Evolutionary conservation across 306 rosid genomes (phyloP), one percentile per base, ranked within the genome.

Genomic region (Corylus americana): DNA sequence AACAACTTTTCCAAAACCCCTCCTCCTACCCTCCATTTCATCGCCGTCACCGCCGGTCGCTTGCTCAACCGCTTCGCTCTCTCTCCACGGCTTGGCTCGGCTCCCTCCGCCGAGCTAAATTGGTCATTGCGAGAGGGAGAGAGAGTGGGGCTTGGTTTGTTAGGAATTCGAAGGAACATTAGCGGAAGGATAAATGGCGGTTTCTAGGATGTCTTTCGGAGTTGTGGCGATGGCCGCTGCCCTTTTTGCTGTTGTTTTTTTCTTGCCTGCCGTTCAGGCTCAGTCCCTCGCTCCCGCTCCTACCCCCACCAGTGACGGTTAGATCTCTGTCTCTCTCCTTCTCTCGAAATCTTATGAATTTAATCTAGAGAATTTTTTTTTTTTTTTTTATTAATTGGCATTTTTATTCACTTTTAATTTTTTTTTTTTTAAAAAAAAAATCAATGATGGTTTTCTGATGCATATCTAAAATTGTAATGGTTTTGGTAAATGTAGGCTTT

Each of bases 261-360:
- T 78, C 80, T 25, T 89, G 58, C 90, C 91, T 18, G 78, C 87
- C 49, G 86, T 86, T 74, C 85, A 77, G 61, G 89, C 92, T 59
- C 88, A 83, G 58, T n/a, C 85, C 49, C 68, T 48, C 20, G 69
- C 93, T 27, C 91, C 95, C 1, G 86, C 94, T 59, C 98, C 96
- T 2, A 81, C 92, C 37, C 97, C 97, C 49, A 16, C 91, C 50
- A 91, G 88, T 82, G 92, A 93, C 68, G 98, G 94, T 93, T 83
- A 49, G 81, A 66, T 47, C 27, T 61, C 47, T 68, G n/a, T 16
- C 8, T 22, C 22, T 42, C 14, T 12, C 50, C 17, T 69, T 22
- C 13, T 8, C 67, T 31, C 31, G 45, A 42, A 39, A 39, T 4
- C 44, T 39, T 39, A 4, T 4, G 44, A 39, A 3, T 4, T 39